Conservation (phyloP, 768 basidiomycete species). For the Saitozyma sp. region DNA sequence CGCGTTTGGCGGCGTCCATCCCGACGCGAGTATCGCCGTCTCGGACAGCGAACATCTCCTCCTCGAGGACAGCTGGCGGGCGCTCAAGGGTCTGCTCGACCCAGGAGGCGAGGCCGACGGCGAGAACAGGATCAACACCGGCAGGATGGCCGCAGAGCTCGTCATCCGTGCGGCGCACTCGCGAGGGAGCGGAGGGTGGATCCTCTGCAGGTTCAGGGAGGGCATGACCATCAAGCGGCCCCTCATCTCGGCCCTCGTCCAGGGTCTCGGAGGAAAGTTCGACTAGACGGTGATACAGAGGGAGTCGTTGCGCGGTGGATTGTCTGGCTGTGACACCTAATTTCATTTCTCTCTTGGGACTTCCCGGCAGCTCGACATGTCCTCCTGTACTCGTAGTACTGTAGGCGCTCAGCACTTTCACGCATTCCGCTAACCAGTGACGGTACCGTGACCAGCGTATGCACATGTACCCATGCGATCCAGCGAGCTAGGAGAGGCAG, state of each 20-base stretch:
- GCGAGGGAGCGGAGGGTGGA: slow-evolving; percentile 32
- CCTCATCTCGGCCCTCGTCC: slow-evolving; percentile 37
- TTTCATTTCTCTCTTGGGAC: too few species aligned
- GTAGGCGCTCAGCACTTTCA: too few species aligned
- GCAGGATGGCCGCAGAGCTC: slow-evolving; percentile 50
- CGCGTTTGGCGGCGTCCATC: slow-evolving; percentile 36
- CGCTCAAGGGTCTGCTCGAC: slow-evolving; percentile 37
- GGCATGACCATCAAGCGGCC: slow-evolving; percentile 44
- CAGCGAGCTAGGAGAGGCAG: too few species aligned
- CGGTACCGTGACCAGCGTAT: too few species aligned
- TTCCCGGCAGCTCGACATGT: too few species aligned
- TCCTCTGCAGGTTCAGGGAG: slow-evolving; percentile 43
- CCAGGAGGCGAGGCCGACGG: slow-evolving; percentile 46
- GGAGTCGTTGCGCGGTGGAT: neutral
- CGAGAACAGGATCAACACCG: slow-evolving; percentile 50
- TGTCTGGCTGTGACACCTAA: neutral
- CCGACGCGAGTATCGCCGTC: slow-evolving; percentile 10
- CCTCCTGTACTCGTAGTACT: too few species aligned
- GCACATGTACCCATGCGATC: too few species aligned
- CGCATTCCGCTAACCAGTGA: too few species aligned
- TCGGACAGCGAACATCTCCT: slow-evolving; percentile 36
- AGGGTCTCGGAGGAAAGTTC: slow-evolving; percentile 44
- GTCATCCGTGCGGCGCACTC: slow-evolving; percentile 39
- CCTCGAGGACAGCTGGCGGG: slow-evolving; percentile 45
- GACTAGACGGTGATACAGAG: slow-evolving; percentile 13